phyloP scores from a whole-genome alignment of 352 stramenopile species.

The Phytophthora podocarpi region DNA sequence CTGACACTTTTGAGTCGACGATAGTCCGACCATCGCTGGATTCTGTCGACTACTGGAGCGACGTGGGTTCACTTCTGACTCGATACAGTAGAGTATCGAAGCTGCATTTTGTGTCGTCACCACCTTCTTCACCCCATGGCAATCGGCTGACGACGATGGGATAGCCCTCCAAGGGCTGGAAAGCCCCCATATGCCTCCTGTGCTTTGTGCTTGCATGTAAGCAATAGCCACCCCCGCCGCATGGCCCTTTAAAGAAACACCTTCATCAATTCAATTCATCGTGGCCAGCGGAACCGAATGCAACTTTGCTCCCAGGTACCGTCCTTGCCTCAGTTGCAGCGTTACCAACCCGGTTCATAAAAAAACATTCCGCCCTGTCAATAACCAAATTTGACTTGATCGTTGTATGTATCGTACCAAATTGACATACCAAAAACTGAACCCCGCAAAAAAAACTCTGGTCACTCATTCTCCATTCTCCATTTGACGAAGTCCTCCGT shows the following conservation, averaged over 20 bases:
- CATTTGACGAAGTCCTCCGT: too few species aligned
- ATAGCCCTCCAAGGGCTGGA: conserved; percentile 22
- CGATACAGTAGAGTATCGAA: too few species aligned
- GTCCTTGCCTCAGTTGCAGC: too few species aligned
- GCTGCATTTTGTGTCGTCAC: conserved; percentile 5
- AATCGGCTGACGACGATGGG: conserved; percentile 20
- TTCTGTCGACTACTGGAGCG: conserved; percentile 19
- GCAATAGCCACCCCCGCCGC: background rate
- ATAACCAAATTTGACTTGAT: conserved; percentile 10
- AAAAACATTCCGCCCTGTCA: conserved; percentile 2
- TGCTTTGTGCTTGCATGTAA: background rate
- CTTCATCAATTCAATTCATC: background rate
- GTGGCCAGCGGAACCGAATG: too few species aligned
- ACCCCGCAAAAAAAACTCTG: too few species aligned
- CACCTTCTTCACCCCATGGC: background rate
- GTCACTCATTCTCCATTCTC: conserved; percentile 12
- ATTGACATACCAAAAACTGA: conserved; percentile 12
- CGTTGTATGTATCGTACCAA: conserved; percentile 11
- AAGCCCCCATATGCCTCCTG: background rate
- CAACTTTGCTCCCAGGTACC: too few species aligned
- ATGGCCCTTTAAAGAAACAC: too few species aligned
- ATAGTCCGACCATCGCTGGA: conserved; percentile 30
- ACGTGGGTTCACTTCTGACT: conserved; percentile 29
- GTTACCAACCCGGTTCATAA: too few species aligned
- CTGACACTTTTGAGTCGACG: background rate